These are phyloP conservation scores for Saccharomycopsis selenospora DNA, from an alignment of 805 yeast genomes.

Conservation along the genomic window DNA sequence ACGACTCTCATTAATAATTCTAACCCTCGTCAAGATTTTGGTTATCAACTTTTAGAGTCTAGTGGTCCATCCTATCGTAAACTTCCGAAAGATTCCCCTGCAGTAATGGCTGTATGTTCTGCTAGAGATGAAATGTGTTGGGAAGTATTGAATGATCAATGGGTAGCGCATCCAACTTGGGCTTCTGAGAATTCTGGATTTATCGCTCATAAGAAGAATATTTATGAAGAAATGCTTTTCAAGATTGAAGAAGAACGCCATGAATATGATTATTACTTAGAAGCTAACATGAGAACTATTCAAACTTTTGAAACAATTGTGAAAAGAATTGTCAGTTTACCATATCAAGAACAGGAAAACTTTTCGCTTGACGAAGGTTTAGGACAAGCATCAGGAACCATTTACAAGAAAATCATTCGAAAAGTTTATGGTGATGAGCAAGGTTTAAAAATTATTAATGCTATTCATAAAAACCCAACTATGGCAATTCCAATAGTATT, in stretches of 20 bases:
- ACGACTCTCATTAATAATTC: neutral
- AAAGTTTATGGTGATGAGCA: slow-evolving; percentile 91
- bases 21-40: slow-evolving; percentile 4
- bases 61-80: slow-evolving; percentile 41
- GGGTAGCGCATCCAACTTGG: slow-evolving; percentile 99
- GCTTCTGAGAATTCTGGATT: slow-evolving; percentile 99
- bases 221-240: slow-evolving; percentile 91
- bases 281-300: slow-evolving; percentile 87
- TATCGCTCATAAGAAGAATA: slow-evolving; percentile 97
- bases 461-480: slow-evolving; percentile 91
- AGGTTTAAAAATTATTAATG: slow-evolving; percentile 93
- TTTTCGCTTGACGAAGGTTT: slow-evolving; percentile 92
- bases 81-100: slow-evolving; percentile 78
- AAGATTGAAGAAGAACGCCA: slow-evolving; percentile 97
- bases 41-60: slow-evolving; percentile 7
- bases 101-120: slow-evolving; percentile 85
- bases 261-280: slow-evolving; percentile 94
- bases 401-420: slow-evolving; percentile 87
- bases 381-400: slow-evolving; percentile 85
- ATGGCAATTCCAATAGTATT: slow-evolving; percentile 91
- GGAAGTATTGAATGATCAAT: slow-evolving; percentile 97
- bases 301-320: slow-evolving; percentile 95
- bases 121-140: slow-evolving; percentile 99
- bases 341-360: slow-evolving; percentile 76
- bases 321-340: slow-evolving; percentile 87